These are phyloP conservation scores for Berkeleyomyces basicola DNA, from an alignment of 2,329 filamentous ascomycete species.

Conservation along the genomic window DNA sequence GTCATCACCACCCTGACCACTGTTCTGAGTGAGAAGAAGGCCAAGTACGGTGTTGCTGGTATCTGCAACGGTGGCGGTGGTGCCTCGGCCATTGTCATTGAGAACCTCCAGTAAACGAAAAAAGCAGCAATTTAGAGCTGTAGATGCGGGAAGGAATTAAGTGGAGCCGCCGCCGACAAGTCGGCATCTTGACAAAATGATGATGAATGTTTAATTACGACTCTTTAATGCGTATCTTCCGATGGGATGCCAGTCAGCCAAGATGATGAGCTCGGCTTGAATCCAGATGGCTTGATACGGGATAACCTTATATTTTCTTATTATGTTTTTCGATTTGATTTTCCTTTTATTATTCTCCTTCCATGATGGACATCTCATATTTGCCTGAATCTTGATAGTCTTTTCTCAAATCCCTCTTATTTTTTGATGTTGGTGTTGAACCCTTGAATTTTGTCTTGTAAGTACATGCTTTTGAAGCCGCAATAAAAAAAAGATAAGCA, in stretches of 20 bases:
- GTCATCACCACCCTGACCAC: conserved; percentile 82
- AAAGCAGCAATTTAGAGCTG: background rate
- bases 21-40: conserved; percentile 78
- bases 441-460: no score
- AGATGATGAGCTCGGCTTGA: background rate
- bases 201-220: conserved; percentile 2
- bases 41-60: conserved; percentile 81
- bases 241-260: background rate
- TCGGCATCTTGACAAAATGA: background rate
- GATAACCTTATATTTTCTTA: background rate
- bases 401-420: no score
- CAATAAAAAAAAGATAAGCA: background rate
- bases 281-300: background rate
- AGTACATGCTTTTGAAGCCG: no score
- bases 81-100: conserved; percentile 83
- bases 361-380: no score
- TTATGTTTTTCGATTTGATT: background rate
- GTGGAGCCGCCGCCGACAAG: background rate
- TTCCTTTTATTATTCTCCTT: background rate
- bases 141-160: background rate
- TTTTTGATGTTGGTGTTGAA: no score
- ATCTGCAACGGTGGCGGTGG: conserved; percentile 98
- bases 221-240: conserved; percentile 4
- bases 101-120: conserved; percentile 41
- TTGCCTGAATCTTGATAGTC: no score